A percentile compares a stretch with the other conserved stretches of the same genome.
phyloP scores from a whole-genome alignment of 305 asterid genomes.

The Fraxinus velutina region DNA sequence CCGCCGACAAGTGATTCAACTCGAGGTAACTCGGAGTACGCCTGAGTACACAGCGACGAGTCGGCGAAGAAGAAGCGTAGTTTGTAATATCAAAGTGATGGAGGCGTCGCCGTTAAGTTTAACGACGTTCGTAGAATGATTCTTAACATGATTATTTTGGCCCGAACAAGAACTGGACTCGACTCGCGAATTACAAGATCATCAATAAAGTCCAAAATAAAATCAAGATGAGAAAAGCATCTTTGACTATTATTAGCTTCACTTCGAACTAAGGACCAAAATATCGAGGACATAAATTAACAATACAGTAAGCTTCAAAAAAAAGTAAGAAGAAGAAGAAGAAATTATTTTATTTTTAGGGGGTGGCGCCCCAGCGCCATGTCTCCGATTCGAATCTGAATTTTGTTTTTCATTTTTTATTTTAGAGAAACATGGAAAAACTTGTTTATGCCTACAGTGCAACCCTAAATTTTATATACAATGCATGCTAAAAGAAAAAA shows the following conservation, averaged over 20 bases:
- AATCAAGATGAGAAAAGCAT: neutral
- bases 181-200: neutral
- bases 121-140: conserved; percentile 1
- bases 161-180: neutral
- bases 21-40: conserved; percentile 26
- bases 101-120: conserved; percentile 18
- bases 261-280: neutral
- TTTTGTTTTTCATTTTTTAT: too few species aligned
- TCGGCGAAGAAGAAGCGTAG: conserved; percentile 19
- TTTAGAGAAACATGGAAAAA: too few species aligned
- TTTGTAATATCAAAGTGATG: neutral
- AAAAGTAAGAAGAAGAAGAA: too few species aligned
- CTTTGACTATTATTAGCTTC: neutral
- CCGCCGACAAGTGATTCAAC: conserved; percentile 33
- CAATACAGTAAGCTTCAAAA: neutral
- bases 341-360: too few species aligned
- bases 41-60: conserved; percentile 18
- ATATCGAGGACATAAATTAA: neutral
- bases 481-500: too few species aligned
- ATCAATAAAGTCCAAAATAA: neutral
- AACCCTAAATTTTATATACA: too few species aligned
- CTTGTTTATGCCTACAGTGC: too few species aligned
- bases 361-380: too few species aligned
- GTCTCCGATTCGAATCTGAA: too few species aligned
- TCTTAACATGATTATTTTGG: conserved; percentile 26